phyloP scores from a whole-genome alignment of 106 monocot genomes.

The Apostasia ramifera region DNA sequence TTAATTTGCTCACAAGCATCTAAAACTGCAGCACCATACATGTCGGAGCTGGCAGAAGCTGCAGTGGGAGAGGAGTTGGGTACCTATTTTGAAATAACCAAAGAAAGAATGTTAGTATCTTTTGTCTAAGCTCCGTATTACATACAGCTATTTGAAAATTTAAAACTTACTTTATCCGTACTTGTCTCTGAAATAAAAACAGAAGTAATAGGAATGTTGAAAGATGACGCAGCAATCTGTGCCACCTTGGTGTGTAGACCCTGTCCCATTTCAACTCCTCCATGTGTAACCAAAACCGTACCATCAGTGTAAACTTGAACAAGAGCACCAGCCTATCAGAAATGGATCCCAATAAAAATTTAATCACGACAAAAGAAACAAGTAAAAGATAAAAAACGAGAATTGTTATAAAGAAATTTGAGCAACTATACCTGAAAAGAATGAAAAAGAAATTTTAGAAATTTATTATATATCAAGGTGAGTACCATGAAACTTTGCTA shows the following conservation, averaged over 20 bases:
- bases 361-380: background rate
- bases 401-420: too few species aligned
- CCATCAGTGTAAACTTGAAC: slow-evolving; percentile 98
- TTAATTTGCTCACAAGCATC: slow-evolving; percentile 96
- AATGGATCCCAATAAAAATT: background rate
- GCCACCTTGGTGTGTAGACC: slow-evolving; percentile 97
- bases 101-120: background rate
- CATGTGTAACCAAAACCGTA: slow-evolving; percentile 92
- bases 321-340: slow-evolving; percentile 82
- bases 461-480: too few species aligned
- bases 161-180: slow-evolving; percentile 76
- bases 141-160: background rate
- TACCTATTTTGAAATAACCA: slow-evolving; percentile 35
- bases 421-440: too few species aligned
- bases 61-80: slow-evolving; percentile 99
- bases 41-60: slow-evolving; percentile 98
- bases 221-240: slow-evolving; percentile 90
- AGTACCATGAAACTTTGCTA: too few species aligned
- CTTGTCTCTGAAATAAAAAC: slow-evolving; percentile 97
- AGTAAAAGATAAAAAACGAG: background rate
- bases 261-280: slow-evolving; percentile 99
- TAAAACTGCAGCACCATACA: slow-evolving; percentile 98
- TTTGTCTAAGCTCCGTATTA: background rate
- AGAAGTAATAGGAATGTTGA: slow-evolving; percentile 79
- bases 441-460: too few species aligned